Percentiles rank a stretch among this genome's conserved stretches.
Evolutionary conservation across 306 rosid species (phyloP).

Genomic region (Biancaea sappan): DNA sequence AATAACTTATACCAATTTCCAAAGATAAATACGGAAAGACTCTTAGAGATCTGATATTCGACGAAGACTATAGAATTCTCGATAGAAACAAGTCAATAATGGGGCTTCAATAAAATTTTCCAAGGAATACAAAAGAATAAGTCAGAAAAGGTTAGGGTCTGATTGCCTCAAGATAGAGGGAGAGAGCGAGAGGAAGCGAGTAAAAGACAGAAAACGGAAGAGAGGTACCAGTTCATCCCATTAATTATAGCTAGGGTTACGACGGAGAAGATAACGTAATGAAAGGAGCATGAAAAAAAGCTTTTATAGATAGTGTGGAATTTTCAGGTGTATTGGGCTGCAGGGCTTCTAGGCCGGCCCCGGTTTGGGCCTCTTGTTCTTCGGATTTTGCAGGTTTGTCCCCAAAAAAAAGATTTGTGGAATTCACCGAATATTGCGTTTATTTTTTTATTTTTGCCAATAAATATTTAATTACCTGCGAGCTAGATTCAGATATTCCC

Average conservation of each 20-base stretch:
- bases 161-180: background rate
- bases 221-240: background rate
- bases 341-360: too few relatives aligned
- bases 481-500: background rate
- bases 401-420: too few relatives aligned
- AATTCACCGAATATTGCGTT: background rate
- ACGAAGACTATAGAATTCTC: background rate
- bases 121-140: background rate
- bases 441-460: too few relatives aligned
- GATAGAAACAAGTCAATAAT: background rate
- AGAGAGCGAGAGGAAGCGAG: background rate
- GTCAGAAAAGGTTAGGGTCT: background rate
- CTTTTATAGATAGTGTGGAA: background rate
- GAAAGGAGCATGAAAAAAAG: constrained; percentile 16
- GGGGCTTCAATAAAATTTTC: background rate
- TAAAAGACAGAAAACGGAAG: background rate
- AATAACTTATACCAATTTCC: background rate
- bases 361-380: too few relatives aligned
- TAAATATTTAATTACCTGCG: background rate
- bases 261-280: constrained; percentile 38
- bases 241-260: constrained; percentile 45
- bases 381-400: too few relatives aligned
- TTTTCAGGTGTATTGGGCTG: background rate
- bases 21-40: background rate
- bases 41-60: constrained; percentile 32